Evolutionary conservation across 2,329 filamentous ascomycete species (phyloP).

Genomic region (Cladophialophora carrionii): DNA sequence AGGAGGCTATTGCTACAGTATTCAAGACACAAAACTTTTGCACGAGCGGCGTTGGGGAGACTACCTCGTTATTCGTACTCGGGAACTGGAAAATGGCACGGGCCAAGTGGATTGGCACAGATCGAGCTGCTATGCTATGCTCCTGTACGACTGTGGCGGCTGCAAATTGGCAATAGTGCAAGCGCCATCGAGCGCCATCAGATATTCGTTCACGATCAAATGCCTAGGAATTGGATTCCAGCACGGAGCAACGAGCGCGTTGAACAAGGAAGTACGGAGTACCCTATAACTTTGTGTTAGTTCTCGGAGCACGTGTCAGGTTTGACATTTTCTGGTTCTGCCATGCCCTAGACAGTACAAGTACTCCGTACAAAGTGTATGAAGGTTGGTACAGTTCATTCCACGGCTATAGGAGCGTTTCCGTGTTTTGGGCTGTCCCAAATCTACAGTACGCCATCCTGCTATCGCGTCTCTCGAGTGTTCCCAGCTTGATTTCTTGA

Average conservation of each 20-base stretch:
- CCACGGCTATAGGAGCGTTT: not conserved
- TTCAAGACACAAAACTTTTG: not conserved
- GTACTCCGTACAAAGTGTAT: too few species aligned
- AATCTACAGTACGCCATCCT: not conserved
- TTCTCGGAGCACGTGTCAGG: not conserved
- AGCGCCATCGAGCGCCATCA: not conserved
- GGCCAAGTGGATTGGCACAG: not conserved
- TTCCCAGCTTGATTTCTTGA: not conserved
- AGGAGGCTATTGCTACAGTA: not conserved
- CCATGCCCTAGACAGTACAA: not conserved
- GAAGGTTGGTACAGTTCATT: not conserved
- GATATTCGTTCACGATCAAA: not conserved
- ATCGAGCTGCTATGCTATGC: not conserved
- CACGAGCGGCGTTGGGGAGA: constrained; percentile 13
- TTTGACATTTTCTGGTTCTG: not conserved
- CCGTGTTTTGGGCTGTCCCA: not conserved
- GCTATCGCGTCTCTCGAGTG: not conserved
- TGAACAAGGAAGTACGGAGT: too few species aligned
- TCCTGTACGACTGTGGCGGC: not conserved
- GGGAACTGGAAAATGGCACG: not conserved
- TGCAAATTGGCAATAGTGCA: not conserved
- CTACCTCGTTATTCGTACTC: too few species aligned
- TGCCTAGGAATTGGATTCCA: not conserved
- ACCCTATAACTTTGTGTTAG: too few species aligned
- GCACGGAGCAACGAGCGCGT: not conserved